Conservation (phyloP, 2,329 filamentous ascomycete genomes). For the Mycosphaerelloides madeirae region DNA sequence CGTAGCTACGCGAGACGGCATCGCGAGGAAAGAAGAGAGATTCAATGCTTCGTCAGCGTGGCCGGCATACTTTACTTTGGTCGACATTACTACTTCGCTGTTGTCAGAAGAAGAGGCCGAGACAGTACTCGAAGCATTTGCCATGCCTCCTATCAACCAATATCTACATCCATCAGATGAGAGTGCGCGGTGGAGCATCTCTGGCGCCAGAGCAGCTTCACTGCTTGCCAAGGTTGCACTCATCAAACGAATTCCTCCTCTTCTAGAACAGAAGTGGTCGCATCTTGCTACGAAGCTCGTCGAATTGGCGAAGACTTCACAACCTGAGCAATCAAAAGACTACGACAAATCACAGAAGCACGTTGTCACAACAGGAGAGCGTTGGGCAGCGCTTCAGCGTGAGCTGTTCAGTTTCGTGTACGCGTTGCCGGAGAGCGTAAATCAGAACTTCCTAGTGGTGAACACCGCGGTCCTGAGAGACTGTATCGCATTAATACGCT, state of each 20-base stretch:
- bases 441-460: conserved; percentile 31
- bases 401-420: conserved; percentile 32
- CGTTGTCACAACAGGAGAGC: conserved; percentile 61
- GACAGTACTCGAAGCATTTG: conserved; percentile 43
- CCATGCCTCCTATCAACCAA: conserved; percentile 51
- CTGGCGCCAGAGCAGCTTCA: conserved; percentile 39
- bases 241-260: conserved; percentile 21
- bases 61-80: conserved; percentile 66
- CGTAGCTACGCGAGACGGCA: conserved; percentile 63
- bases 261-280: conserved; percentile 57
- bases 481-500: conserved; percentile 47
- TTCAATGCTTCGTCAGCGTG: conserved; percentile 66
- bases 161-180: conserved; percentile 48
- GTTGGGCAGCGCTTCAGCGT: conserved; percentile 56
- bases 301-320: conserved; percentile 64
- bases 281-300: conserved; percentile 59
- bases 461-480: conserved; percentile 42
- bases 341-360: conserved; percentile 66
- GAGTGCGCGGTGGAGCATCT: conserved; percentile 48
- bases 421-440: conserved; percentile 22
- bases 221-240: conserved; percentile 36
- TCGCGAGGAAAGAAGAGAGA: conserved; percentile 69
- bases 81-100: conserved; percentile 35
- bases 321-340: conserved; percentile 76
- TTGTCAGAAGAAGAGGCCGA: conserved; percentile 42